Evolutionary conservation across 73 alveolate genomes (phyloP).

Genomic region (Paramecium biaurelia): DNA sequence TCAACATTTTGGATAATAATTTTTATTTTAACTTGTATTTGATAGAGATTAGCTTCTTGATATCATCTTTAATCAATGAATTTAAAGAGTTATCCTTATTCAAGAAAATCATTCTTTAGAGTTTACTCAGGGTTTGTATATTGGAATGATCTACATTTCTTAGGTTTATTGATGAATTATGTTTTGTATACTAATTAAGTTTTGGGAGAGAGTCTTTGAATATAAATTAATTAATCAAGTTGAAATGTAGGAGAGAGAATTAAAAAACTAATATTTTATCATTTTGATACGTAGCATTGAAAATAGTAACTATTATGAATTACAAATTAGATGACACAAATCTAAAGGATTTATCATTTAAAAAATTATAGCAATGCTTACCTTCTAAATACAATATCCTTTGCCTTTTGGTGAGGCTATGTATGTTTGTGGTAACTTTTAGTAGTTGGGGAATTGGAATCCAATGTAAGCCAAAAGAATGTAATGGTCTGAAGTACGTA

Average conservation of each 20-base stretch:
- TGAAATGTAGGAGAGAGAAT: not conserved
- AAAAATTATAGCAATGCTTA: not conserved
- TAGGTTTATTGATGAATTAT: not conserved
- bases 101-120: not conserved
- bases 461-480: not conserved
- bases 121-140: not conserved
- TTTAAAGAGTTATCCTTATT: no score
- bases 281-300: slow-evolving; percentile 12
- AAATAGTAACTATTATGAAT: not conserved
- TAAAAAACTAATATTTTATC: not conserved
- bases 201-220: not conserved
- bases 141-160: not conserved
- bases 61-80: no score
- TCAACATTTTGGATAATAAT: not conserved
- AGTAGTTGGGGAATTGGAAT: not conserved
- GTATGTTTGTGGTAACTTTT: not conserved
- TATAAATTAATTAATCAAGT: not conserved
- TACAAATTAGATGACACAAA: not conserved
- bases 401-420: not conserved
- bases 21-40: no score
- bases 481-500: slow-evolving; percentile 1
- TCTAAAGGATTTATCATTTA: not conserved
- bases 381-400: not conserved
- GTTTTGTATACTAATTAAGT: no score
- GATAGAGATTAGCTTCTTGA: not conserved